A percentile compares a stretch with the other conserved stretches of the same genome.
phyloP scores from a whole-genome alignment of 2,329 filamentous ascomycete species.

The Talaromyces funiculosus region DNA sequence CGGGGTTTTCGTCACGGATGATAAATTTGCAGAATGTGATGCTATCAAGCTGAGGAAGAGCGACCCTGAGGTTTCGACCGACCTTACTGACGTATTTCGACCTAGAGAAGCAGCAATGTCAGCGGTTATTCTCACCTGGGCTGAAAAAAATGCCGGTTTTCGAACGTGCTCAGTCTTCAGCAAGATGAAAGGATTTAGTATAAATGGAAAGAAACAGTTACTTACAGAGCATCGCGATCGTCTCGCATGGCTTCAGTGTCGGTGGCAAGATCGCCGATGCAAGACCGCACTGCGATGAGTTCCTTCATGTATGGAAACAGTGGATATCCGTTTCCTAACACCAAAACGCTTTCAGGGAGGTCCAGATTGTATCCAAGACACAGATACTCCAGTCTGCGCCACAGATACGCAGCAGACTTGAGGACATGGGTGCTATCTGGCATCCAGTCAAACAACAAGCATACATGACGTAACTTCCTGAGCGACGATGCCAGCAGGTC shows the following conservation, averaged over 20 bases:
- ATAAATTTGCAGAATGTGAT: background rate
- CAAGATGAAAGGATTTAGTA: background rate
- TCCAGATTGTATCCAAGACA: constrained; percentile 5
- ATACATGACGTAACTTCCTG: background rate
- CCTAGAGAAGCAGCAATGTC: background rate
- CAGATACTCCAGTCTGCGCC: background rate
- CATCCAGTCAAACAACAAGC: constrained; percentile 6
- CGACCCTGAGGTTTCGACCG: background rate
- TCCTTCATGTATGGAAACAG: constrained; percentile 1
- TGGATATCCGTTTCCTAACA: background rate
- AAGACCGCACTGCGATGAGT: background rate
- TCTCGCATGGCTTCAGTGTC: background rate
- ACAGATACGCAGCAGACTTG: constrained; percentile 1
- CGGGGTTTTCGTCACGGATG: background rate
- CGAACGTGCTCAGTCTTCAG: background rate
- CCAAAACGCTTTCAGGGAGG: background rate
- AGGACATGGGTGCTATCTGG: background rate
- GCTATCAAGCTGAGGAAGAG: background rate
- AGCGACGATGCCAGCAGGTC: constrained; percentile 2
- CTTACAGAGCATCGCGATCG: background rate
- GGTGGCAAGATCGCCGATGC: background rate
- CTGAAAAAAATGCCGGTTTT: background rate
- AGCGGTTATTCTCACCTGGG: background rate
- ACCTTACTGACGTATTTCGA: background rate
- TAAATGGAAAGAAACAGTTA: background rate